A percentile compares a stretch with the other conserved stretches of the same genome.
Conservation (phyloP, 768 basidiomycete genomes). For the Mycena sanguinolenta region DNA sequence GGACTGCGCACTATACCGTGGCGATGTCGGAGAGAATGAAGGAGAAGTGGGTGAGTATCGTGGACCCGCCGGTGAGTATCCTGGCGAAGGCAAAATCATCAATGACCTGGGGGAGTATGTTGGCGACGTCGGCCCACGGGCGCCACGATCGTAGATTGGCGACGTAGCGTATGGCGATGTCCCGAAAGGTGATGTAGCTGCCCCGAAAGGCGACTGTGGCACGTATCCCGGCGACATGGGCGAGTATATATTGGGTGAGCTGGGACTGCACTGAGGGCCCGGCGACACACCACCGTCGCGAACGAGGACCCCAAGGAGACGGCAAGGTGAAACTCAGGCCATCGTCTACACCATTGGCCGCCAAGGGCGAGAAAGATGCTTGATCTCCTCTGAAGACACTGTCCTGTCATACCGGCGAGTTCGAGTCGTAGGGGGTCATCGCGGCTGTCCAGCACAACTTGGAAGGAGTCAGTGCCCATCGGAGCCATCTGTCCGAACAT, state of each 20-base stretch:
- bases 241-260: slow-evolving; percentile 90
- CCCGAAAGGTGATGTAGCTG: slow-evolving; percentile 88
- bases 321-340: slow-evolving; percentile 75
- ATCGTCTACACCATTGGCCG: slow-evolving; percentile 90
- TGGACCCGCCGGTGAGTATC: slow-evolving; percentile 88
- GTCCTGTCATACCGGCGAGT: slow-evolving; percentile 88
- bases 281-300: slow-evolving; percentile 93
- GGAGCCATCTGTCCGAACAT: slow-evolving; percentile 98
- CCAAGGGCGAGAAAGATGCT: slow-evolving; percentile 95
- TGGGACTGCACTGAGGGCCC: slow-evolving; percentile 89
- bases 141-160: slow-evolving; percentile 81
- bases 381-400: slow-evolving; percentile 84
- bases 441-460: slow-evolving; percentile 86
- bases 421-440: slow-evolving; percentile 51
- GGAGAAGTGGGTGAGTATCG: slow-evolving; percentile 88
- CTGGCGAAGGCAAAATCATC: slow-evolving; percentile 85
- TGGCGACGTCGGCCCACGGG: slow-evolving; percentile 75
- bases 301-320: slow-evolving; percentile 87
- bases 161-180: slow-evolving; percentile 87
- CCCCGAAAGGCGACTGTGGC: slow-evolving; percentile 85
- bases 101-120: too few species aligned
- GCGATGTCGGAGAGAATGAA: slow-evolving; percentile 88
- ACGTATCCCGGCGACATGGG: slow-evolving; percentile 90
- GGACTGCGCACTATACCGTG: slow-evolving; percentile 88
- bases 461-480: slow-evolving; percentile 98